Conservation (phyloP, 1,284 basidiomycete species). For the Malassezia equina region DNA sequence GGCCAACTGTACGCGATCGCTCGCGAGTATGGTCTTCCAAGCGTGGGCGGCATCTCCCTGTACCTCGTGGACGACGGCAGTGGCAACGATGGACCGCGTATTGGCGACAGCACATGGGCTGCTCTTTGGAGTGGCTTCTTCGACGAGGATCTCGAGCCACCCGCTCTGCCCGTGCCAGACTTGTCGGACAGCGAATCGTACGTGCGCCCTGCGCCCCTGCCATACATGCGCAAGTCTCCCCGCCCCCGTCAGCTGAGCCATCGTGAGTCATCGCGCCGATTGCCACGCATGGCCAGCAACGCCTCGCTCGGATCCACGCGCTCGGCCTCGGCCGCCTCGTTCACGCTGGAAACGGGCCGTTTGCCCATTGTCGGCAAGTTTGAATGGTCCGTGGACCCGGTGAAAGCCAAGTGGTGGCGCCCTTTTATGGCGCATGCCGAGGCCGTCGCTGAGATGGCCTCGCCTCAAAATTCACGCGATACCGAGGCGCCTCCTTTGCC, state of each 20-base stretch:
- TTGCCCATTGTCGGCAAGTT: slow-evolving; percentile 40
- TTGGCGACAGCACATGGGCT: slow-evolving; percentile 40
- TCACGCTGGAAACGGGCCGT: slow-evolving; percentile 13
- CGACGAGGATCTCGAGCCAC: slow-evolving; percentile 5
- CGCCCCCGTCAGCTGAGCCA: neutral
- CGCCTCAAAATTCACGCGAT: neutral
- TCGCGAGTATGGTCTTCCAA: slow-evolving; percentile 41
- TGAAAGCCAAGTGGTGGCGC: slow-evolving; percentile 38
- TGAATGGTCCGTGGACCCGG: slow-evolving; percentile 40
- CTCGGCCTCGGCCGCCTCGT: slow-evolving; percentile 5
- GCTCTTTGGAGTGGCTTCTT: slow-evolving; percentile 41
- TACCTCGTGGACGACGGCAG: slow-evolving; percentile 39
- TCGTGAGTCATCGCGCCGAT: neutral
- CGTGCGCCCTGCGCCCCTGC: neutral
- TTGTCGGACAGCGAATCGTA: slow-evolving; percentile 3
- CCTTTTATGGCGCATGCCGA: slow-evolving; percentile 6
- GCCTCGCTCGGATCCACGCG: neutral
- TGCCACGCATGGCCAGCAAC: slow-evolving; percentile 11
- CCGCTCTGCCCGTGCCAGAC: neutral
- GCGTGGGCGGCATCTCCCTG: slow-evolving; percentile 38
- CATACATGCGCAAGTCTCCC: slow-evolving; percentile 12
- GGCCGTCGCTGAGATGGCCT: neutral
- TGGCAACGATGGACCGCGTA: slow-evolving; percentile 38
- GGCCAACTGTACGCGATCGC: slow-evolving; percentile 46
- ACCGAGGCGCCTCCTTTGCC: neutral